Evolutionary conservation across 2,329 filamentous ascomycete genomes (phyloP).

Genomic region (Fusarium falciforme): DNA sequence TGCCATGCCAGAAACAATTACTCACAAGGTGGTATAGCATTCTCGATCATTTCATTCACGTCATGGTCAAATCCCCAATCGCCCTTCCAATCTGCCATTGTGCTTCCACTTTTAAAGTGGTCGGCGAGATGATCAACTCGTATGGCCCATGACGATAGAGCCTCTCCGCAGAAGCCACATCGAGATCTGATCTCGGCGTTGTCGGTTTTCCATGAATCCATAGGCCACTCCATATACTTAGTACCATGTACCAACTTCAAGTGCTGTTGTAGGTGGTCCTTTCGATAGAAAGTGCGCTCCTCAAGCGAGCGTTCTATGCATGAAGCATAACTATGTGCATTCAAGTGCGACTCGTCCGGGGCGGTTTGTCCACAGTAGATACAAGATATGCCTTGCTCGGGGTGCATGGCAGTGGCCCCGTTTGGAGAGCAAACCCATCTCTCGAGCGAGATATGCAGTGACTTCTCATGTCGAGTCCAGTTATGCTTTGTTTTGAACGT

Average conservation of each 20-base stretch:
- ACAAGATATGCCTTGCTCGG: background rate
- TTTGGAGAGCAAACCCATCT: background rate
- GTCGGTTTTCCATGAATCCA: slow-evolving; percentile 49
- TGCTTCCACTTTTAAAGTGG: slow-evolving; percentile 53
- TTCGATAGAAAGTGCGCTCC: slow-evolving; percentile 57
- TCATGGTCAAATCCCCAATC: slow-evolving; percentile 54
- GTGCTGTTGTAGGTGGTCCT: slow-evolving; percentile 56
- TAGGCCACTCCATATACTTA: slow-evolving; percentile 47
- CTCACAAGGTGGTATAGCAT: slow-evolving; percentile 54
- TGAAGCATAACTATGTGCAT: slow-evolving; percentile 43
- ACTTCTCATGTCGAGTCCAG: background rate
- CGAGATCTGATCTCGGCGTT: slow-evolving; percentile 50
- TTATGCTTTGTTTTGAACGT: background rate
- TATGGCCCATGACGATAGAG: slow-evolving; percentile 50
- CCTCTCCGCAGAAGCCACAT: slow-evolving; percentile 53
- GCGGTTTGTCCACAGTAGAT: background rate
- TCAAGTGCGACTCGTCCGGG: background rate
- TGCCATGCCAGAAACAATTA: background rate
- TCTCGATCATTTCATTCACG: slow-evolving; percentile 51
- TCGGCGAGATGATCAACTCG: slow-evolving; percentile 51
- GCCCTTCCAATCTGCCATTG: slow-evolving; percentile 55
- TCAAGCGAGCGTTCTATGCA: slow-evolving; percentile 51
- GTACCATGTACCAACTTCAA: slow-evolving; percentile 52
- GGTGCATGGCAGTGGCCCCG: background rate
- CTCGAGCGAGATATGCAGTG: background rate